phyloP scores from a whole-genome alignment of 805 yeast genomes.

The Candida gorgasii region DNA sequence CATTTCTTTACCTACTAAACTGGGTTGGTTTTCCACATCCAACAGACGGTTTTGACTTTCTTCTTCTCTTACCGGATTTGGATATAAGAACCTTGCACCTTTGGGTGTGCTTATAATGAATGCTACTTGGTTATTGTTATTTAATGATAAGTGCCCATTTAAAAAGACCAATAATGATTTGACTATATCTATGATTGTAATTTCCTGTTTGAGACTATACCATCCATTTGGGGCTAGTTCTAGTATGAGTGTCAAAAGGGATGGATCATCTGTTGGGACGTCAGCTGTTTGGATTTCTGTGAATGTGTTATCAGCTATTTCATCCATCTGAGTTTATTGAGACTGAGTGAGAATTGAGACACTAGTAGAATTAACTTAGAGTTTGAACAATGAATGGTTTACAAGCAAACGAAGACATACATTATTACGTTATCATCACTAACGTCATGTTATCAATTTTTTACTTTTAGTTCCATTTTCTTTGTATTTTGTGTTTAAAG shows the following conservation, averaged over 20 bases:
- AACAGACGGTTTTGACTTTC: constrained; percentile 14
- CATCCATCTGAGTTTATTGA: constrained; percentile 51
- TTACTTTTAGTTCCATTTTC: too few species aligned
- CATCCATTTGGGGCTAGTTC: constrained; percentile 78
- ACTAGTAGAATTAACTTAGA: too few species aligned
- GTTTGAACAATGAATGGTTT: too few species aligned
- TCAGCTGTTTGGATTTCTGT: constrained; percentile 30
- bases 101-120: constrained; percentile 72
- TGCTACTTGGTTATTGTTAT: constrained; percentile 81
- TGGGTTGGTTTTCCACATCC: constrained; percentile 14
- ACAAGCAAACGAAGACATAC: too few species aligned
- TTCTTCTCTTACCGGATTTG: constrained; percentile 37
- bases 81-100: constrained; percentile 73
- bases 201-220: constrained; percentile 47
- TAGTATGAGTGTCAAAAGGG: constrained; percentile 72
- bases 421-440: too few species aligned
- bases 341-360: not conserved
- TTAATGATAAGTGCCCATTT: constrained; percentile 85
- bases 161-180: constrained; percentile 71
- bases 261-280: constrained; percentile 52
- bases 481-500: too few species aligned
- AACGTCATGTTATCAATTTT: too few species aligned
- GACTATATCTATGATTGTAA: constrained; percentile 58
- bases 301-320: constrained; percentile 62
- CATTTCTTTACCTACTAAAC: constrained; percentile 59